Percentiles rank a stretch among this genome's conserved stretches.
Evolutionary conservation across 2,329 filamentous ascomycete genomes (phyloP).

Genomic region (Canariomyces notabilis): DNA sequence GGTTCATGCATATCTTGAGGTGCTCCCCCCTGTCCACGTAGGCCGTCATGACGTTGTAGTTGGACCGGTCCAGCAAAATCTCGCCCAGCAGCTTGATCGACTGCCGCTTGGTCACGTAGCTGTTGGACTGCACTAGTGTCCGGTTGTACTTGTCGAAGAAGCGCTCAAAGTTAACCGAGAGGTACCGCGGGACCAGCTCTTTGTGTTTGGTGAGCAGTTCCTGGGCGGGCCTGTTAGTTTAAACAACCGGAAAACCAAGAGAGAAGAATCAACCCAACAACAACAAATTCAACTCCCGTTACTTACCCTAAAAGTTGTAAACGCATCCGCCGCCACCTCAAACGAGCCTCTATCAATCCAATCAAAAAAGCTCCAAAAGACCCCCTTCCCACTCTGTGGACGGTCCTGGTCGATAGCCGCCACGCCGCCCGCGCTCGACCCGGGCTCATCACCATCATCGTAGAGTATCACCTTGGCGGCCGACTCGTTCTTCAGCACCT

Average conservation of each 20-base stretch:
- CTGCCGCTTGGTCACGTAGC: conserved; percentile 96
- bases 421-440: conserved; percentile 70
- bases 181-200: conserved; percentile 78
- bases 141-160: conserved; percentile 93
- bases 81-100: conserved; percentile 97
- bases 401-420: conserved; percentile 71
- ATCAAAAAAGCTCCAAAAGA: conserved; percentile 95
- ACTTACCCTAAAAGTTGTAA: conserved; percentile 88
- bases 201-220: conserved; percentile 95
- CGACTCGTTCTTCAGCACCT: conserved; percentile 83
- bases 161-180: conserved; percentile 82
- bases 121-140: conserved; percentile 82
- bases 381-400: conserved; percentile 71
- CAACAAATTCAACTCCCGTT: no score
- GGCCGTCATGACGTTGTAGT: conserved; percentile 96
- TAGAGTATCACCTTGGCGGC: conserved; percentile 89
- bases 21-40: conserved; percentile 96
- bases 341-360: conserved; percentile 98
- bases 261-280: no score
- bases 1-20: conserved; percentile 96
- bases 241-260: no score
- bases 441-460: conserved; percentile 70
- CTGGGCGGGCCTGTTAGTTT: conserved; percentile 43
- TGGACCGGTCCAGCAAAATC: conserved; percentile 87
- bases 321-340: conserved; percentile 94